Conservation (phyloP, 2,329 filamentous ascomycete genomes). For the Beauveria asiatica region DNA sequence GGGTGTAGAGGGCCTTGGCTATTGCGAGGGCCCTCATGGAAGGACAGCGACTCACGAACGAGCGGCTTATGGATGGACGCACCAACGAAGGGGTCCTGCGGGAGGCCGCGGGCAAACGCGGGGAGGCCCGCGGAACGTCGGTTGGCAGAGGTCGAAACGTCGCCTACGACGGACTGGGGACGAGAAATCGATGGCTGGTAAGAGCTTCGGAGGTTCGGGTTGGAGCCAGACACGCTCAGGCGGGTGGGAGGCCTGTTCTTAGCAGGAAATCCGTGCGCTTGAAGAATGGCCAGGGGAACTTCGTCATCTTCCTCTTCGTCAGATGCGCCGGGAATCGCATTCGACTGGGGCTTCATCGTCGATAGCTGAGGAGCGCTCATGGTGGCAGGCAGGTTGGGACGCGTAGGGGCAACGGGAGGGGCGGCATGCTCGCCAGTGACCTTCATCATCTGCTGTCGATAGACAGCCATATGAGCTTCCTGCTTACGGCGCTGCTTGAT, state of each 20-base stretch:
- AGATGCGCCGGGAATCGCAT: constrained; percentile 54
- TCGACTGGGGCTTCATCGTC: constrained; percentile 28
- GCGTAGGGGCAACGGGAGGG: constrained; percentile 26
- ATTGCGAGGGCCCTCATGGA: constrained; percentile 47
- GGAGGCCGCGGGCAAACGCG: constrained; percentile 73
- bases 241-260: constrained; percentile 67
- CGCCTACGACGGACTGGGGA: constrained; percentile 42
- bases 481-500: constrained; percentile 77
- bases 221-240: constrained; percentile 56
- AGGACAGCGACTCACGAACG: constrained; percentile 65
- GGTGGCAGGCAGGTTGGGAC: constrained; percentile 48
- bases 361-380: constrained; percentile 55
- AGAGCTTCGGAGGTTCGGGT: constrained; percentile 56
- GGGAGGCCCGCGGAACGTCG: constrained; percentile 48
- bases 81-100: constrained; percentile 77
- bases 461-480: constrained; percentile 81
- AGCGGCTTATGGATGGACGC: constrained; percentile 65
- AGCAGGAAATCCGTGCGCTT: constrained; percentile 80
- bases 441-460: constrained; percentile 95
- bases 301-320: constrained; percentile 89
- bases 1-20: constrained; percentile 40
- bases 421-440: constrained; percentile 64
- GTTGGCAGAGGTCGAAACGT: constrained; percentile 25
- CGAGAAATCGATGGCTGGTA: constrained; percentile 44
- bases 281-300: constrained; percentile 74